These are phyloP conservation scores for Mycena pura DNA, from an alignment of 768 basidiomycete genomes.

Conservation along the genomic window DNA sequence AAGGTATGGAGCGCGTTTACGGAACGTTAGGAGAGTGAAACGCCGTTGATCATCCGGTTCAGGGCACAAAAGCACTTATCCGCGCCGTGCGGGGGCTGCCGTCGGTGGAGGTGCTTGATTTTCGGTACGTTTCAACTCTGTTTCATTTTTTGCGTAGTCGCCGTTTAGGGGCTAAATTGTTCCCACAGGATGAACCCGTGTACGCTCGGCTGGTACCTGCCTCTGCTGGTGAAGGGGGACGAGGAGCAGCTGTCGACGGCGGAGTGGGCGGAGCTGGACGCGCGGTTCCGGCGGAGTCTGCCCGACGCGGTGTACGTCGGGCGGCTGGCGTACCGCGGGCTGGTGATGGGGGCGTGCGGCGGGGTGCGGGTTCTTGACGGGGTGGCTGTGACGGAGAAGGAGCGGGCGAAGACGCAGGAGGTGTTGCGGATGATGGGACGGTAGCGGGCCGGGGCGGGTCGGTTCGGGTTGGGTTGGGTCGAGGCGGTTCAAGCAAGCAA, in stretches of 20 bases:
- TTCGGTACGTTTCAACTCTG: conserved; percentile 65
- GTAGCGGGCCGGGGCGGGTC: background rate
- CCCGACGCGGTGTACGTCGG: conserved; percentile 90
- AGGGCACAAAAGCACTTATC: conserved; percentile 74
- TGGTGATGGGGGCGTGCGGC: conserved; percentile 80
- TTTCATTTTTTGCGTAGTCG: background rate
- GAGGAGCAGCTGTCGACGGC: conserved; percentile 30
- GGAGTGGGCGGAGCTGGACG: conserved; percentile 80
- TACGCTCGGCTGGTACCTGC: conserved; percentile 95
- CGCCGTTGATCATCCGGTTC: background rate
- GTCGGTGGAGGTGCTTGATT: conserved; percentile 89
- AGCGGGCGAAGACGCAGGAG: conserved; percentile 81
- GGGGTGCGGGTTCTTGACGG: conserved; percentile 83
- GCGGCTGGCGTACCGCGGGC: conserved; percentile 87
- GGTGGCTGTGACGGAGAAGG: conserved; percentile 80
- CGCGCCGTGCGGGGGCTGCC: conserved; percentile 72
- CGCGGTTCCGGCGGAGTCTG: conserved; percentile 86
- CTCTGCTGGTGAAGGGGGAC: conserved; percentile 67
- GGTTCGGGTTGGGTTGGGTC: conserved; percentile 3
- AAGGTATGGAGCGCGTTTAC: conserved; percentile 33
- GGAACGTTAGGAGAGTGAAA: background rate
- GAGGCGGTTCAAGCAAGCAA: background rate
- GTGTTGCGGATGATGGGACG: conserved; percentile 62
- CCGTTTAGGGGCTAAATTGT: conserved; percentile 12
- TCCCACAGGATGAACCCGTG: conserved; percentile 87